These are phyloP conservation scores for Cenchrus purpureus DNA, from an alignment of 176 grass and related monocot genomes.

Conservation along the genomic window DNA sequence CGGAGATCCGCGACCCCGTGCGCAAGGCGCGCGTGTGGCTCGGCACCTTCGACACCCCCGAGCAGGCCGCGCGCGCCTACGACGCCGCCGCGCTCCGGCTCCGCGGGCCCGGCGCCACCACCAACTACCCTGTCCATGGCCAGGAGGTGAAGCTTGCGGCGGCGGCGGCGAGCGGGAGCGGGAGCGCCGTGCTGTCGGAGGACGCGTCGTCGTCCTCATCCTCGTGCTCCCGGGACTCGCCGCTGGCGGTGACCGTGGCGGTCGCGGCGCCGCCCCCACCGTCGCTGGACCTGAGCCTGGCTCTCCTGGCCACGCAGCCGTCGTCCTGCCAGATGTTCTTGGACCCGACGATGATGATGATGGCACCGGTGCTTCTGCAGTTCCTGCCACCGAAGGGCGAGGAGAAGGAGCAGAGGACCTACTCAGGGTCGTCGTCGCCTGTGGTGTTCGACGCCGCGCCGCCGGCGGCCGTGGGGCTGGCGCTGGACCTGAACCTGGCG, in stretches of 20 bases:
- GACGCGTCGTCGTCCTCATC: neutral
- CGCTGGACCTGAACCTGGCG: slow-evolving; percentile 26
- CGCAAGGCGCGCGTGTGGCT: slow-evolving; percentile 80
- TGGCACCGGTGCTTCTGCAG: neutral
- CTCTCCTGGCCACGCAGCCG: neutral
- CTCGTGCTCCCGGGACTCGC: neutral
- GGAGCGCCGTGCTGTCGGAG: neutral
- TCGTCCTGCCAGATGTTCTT: neutral
- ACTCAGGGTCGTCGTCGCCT: neutral
- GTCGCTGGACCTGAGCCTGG: neutral
- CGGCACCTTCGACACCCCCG: slow-evolving; percentile 86
- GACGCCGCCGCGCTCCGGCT: slow-evolving; percentile 38
- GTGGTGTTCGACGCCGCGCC: neutral
- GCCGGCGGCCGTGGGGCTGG: neutral
- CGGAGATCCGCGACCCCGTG: slow-evolving; percentile 76
- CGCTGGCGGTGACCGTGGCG: neutral
- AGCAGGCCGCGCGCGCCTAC: slow-evolving; percentile 50
- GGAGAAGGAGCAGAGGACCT: neutral
- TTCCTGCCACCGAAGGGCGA: neutral
- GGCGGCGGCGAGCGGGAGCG: neutral
- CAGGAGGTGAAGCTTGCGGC: neutral
- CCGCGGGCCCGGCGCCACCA: slow-evolving; percentile 45
- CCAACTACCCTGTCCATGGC: slow-evolving; percentile 42
- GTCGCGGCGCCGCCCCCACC: neutral
- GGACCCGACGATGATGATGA: no score